phyloP scores from a whole-genome alignment of 495 filamentous ascomycete genomes.

The Aspergillus sclerotiicarbonarius region DNA sequence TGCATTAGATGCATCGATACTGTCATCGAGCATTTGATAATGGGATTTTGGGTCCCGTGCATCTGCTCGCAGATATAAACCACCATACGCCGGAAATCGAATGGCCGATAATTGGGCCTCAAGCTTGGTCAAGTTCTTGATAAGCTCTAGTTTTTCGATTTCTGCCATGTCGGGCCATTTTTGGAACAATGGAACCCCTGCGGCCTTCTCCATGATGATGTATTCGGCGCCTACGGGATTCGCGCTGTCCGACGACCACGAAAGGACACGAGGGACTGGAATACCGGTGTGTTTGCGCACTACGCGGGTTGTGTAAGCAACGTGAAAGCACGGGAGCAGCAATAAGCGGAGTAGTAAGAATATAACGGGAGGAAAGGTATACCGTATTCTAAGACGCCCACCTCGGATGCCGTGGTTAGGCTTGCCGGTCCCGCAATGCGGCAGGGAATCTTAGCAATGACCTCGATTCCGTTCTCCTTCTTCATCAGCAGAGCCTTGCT shows the following conservation, averaged over 20 bases:
- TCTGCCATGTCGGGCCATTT: conserved; percentile 26
- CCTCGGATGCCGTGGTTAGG: conserved; percentile 38
- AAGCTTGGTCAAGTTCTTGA: conserved; percentile 26
- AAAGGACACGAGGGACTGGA: conserved; percentile 31
- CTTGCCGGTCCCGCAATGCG: conserved; percentile 30
- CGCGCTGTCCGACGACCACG: conserved; percentile 27
- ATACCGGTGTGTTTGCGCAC: conserved; percentile 31
- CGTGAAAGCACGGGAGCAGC: conserved; percentile 6
- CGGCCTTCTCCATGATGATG: conserved; percentile 40
- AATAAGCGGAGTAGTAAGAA: too few species aligned
- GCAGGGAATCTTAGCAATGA: conserved; percentile 38
- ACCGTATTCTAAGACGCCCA: conserved; percentile 37
- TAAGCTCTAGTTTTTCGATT: conserved; percentile 27
- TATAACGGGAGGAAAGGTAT: conserved; percentile 9
- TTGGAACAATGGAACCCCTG: conserved; percentile 33
- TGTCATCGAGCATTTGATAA: conserved; percentile 11
- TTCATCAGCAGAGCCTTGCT: conserved; percentile 38
- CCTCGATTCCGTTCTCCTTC: conserved; percentile 31
- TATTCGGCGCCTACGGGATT: conserved; percentile 36
- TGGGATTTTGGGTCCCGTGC: conserved; percentile 7
- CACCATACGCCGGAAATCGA: conserved; percentile 30
- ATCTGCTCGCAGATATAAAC: conserved; percentile 29
- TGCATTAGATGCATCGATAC: conserved; percentile 18
- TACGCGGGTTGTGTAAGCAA: conserved; percentile 4
- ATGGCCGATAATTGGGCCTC: conserved; percentile 14